Evolutionary conservation across 441 rosid species (phyloP).

Genomic region (Aquilaria agallochum): DNA sequence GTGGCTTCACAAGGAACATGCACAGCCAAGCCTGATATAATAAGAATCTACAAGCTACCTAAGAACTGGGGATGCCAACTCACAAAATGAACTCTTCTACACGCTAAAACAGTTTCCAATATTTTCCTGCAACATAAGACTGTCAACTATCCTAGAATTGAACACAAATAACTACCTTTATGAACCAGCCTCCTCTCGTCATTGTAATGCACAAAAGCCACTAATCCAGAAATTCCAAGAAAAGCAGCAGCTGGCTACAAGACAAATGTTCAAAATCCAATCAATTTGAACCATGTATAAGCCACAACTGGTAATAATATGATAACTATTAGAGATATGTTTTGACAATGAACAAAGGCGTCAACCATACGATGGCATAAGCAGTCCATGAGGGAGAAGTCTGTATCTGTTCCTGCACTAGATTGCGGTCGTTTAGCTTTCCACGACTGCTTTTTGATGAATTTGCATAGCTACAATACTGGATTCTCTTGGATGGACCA

Average conservation of each 20-base stretch:
- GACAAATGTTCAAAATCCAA: background rate
- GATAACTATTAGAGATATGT: background rate
- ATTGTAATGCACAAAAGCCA: constrained; percentile 53
- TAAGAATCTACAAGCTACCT: no score
- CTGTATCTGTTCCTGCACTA: constrained; percentile 29
- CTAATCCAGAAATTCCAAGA: constrained; percentile 54
- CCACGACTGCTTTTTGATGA: constrained; percentile 31
- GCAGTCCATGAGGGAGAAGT: constrained; percentile 34
- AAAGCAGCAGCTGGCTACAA: constrained; percentile 57
- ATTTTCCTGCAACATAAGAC: no score
- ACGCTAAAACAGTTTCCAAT: no score
- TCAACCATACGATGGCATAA: constrained; percentile 44
- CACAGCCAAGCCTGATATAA: no score
- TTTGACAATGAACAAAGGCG: no score
- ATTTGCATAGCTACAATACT: constrained; percentile 40
- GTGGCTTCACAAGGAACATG: no score
- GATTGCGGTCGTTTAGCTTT: constrained; percentile 18
- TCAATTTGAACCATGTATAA: no score
- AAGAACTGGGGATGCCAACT: no score
- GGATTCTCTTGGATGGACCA: constrained; percentile 38
- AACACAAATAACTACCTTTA: constrained; percentile 38
- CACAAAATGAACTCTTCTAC: no score
- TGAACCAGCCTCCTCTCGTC: constrained; percentile 68
- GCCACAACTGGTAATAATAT: background rate
- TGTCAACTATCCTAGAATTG: background rate